Conservation (phyloP, 257 asterid genomes). For the Solanum boliviense region DNA sequence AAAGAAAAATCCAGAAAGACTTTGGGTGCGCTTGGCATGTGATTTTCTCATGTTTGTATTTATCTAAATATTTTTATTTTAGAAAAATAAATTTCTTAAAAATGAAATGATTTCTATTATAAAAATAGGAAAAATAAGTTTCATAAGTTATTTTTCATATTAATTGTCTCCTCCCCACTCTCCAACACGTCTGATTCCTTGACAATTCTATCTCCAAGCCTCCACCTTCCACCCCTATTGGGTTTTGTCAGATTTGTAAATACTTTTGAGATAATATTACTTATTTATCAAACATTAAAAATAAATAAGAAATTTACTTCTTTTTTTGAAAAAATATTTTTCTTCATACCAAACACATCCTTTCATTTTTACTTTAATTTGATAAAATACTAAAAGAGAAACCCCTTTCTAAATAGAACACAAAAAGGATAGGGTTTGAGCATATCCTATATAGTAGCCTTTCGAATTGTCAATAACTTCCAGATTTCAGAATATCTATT, state of each 20-base stretch:
- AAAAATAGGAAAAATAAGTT: too few species aligned
- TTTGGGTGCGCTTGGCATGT: neutral
- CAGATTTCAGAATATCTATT: neutral
- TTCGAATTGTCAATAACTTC: neutral
- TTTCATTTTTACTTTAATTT: neutral
- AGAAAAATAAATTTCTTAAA: too few species aligned
- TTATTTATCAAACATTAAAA: too few species aligned
- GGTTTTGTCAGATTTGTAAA: too few species aligned
- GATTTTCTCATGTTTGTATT: neutral
- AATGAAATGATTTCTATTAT: too few species aligned
- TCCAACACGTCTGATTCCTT: neutral
- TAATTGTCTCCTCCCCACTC: neutral
- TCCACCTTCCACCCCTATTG: too few species aligned
- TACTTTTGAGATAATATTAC: neutral
- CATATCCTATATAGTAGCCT: neutral
- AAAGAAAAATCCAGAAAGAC: neutral
- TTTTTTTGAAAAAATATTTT: neutral
- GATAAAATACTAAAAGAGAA: neutral
- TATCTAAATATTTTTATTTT: too few species aligned
- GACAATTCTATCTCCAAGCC: neutral
- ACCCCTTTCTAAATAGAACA: neutral
- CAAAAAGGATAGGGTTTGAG: neutral
- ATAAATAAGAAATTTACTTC: too few species aligned
- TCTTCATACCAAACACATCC: neutral
- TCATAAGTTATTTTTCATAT: neutral